Evolutionary conservation across 805 yeast species (phyloP), one percentile per base, ranked within the genome.

Genomic region (Ogataea methanolica): DNA sequence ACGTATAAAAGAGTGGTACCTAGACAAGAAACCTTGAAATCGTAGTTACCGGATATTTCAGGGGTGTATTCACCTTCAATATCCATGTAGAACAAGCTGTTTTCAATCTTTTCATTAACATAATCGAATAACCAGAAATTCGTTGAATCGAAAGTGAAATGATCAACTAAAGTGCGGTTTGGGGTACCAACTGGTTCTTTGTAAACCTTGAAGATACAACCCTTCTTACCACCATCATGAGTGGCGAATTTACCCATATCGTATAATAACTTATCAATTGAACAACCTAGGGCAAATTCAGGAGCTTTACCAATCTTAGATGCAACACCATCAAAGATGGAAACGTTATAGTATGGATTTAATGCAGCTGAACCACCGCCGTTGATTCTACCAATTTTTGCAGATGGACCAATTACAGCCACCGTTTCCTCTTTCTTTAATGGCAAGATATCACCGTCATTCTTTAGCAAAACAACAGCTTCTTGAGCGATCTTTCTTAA

Each of bases 371-470:
- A 79, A 7, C 86, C 86, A 52, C 86, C 86, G 48, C 86, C 85
- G 22, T 79, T 74, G 50, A 69, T 75, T 36, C 74, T 71, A 6
- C 79, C 67, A 41, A 58, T 61, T 52, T 70, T 76, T 23, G 79
- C 84, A 51, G 76, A 78, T 35, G 85, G 84, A 26, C 87, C 88
- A 57, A 82, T 76, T n/a, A 82, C 75, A 2, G 80, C 80, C 40
- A 75, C 67, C 3, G 56, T 65, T 33, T 71, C 73, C 6, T 55
- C 47, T 52, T 68, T 73, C 33, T 66, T 56, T 42, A 82, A 67
- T 1, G 87, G 87, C 5, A 59, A 82, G 4, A 61, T 63, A 2
- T 57, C 51, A 39, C 62, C 44, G 16, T 79, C 80, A 58, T 82
- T 82, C 60, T 80, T 80, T 61, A 82, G 70, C 50, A 82, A 62